phyloP scores from a whole-genome alignment of 1,139 yeast genomes.

The Arxiozyma heterogenica region DNA sequence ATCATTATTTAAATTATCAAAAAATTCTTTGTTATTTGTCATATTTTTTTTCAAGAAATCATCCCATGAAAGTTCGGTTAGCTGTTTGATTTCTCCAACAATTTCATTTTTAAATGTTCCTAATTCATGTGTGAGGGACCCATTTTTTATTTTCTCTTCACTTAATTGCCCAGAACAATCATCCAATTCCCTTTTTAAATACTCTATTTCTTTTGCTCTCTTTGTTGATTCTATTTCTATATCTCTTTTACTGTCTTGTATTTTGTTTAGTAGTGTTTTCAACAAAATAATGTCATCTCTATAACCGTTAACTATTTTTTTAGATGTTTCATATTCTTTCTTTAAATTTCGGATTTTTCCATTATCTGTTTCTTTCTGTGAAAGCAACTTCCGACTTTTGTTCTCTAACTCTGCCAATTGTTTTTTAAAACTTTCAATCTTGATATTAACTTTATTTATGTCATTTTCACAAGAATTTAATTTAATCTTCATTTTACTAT shows the following conservation, averaged over 20 bases:
- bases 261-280: slow-evolving; percentile 9
- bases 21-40: background rate
- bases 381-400: slow-evolving; percentile 12
- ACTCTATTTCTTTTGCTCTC: slow-evolving; percentile 24
- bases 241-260: slow-evolving; percentile 13
- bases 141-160: slow-evolving; percentile 26
- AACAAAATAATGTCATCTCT: slow-evolving; percentile 14
- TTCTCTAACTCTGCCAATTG: slow-evolving; percentile 16
- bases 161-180: slow-evolving; percentile 28
- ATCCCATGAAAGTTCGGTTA: background rate
- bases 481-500: slow-evolving; percentile 16
- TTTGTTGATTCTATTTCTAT: slow-evolving; percentile 18
- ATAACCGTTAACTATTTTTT: slow-evolving; percentile 15
- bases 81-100: background rate
- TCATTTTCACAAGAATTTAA: slow-evolving; percentile 16
- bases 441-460: slow-evolving; percentile 11
- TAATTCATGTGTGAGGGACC: slow-evolving; percentile 19
- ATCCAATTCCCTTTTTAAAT: slow-evolving; percentile 24
- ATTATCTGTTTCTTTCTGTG: slow-evolving; percentile 16
- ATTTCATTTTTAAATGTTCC: slow-evolving; percentile 3
- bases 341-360: slow-evolving; percentile 15
- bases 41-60: background rate
- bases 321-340: slow-evolving; percentile 12
- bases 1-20: background rate
- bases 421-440: slow-evolving; percentile 15